Conservation (phyloP, 2,329 filamentous ascomycete genomes). For the Clarireedia monteithiana region DNA sequence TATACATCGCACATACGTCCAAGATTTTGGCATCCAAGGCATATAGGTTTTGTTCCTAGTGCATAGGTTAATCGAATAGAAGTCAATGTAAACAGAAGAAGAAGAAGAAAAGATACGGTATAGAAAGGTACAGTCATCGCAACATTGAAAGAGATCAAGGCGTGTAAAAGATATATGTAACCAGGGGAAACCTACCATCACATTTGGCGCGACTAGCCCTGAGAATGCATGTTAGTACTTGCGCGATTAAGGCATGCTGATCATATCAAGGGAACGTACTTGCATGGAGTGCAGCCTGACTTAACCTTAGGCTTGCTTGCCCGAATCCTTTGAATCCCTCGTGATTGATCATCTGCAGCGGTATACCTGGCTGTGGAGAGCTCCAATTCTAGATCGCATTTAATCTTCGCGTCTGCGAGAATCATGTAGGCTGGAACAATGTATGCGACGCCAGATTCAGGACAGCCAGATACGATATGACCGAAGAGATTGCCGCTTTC, state of each 20-base stretch:
- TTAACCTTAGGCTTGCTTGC: slow-evolving; percentile 36
- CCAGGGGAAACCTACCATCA: slow-evolving; percentile 31
- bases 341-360: too few species aligned
- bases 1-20: slow-evolving; percentile 55
- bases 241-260: background rate
- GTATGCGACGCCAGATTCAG: background rate
- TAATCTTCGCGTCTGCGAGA: too few species aligned
- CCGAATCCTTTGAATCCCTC: too few species aligned
- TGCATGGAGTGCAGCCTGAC: slow-evolving; percentile 60
- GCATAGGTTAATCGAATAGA: background rate
- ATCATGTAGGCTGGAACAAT: background rate
- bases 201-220: slow-evolving; percentile 53
- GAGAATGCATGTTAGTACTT: background rate
- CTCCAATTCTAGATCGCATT: too few species aligned
- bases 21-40: slow-evolving; percentile 52
- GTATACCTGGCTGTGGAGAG: too few species aligned
- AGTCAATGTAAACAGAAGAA: background rate
- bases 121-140: background rate
- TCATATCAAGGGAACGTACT: slow-evolving; percentile 36
- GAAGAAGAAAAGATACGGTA: background rate
- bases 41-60: slow-evolving; percentile 49
- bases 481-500: slow-evolving; percentile 12
- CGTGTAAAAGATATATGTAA: too few species aligned
- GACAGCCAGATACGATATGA: slow-evolving; percentile 14
- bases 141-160: too few species aligned